Evolutionary conservation across 139 green algal genomes (phyloP), one percentile per base, ranked within the genome.

Genomic region (Haematococcus lacustris): DNA sequence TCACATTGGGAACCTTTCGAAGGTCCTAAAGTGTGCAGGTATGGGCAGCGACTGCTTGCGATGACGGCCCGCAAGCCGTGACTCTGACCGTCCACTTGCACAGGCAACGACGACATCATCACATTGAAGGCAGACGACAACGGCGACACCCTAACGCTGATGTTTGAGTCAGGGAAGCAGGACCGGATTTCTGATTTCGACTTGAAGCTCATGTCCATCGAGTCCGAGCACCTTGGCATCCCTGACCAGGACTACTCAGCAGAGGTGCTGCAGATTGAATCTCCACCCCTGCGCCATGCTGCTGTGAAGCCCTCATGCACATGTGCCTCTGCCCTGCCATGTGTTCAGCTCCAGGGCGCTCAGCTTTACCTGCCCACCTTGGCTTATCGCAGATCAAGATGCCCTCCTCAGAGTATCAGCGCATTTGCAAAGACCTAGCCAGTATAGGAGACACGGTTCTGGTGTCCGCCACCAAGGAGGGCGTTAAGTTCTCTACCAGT

Each of bases 141-240:
- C 21, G 86, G 85, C 2, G 93, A 99, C 84, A 92, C 82, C 9
- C 86, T 98, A 37, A 96, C 90, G 4, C 94, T 99, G 79, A 94
- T 98, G 88, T 98, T 99, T 74, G 96, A 99, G 78, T 32, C 40
- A 25, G 60, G 64, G 61, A 51, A 39, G 2, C 68, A 53, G 25
- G 73, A 79, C 73, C 53, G 73, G 25, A 71, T 74, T 47, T 62
- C 66, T 1, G 94, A 99, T 76, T 98, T 99, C 80, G 93, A 99
- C 75, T 78, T 99, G 3, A 98, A 98, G 86, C 86, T 99, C 9
- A 98, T 99, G 96, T 93, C 97, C 71, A 99, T 99, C 65, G 95
- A 99, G 83, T 93, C 82, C 68, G 96, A 99, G 84, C 93, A 98
- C 79, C 79, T 99, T 62, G 92, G 93, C 70, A 98, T 99, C 70